Percentiles rank a stretch among this genome's conserved stretches.
phyloP scores from a whole-genome alignment of 176 grass and related monocot species.

The Puya raimondii region DNA sequence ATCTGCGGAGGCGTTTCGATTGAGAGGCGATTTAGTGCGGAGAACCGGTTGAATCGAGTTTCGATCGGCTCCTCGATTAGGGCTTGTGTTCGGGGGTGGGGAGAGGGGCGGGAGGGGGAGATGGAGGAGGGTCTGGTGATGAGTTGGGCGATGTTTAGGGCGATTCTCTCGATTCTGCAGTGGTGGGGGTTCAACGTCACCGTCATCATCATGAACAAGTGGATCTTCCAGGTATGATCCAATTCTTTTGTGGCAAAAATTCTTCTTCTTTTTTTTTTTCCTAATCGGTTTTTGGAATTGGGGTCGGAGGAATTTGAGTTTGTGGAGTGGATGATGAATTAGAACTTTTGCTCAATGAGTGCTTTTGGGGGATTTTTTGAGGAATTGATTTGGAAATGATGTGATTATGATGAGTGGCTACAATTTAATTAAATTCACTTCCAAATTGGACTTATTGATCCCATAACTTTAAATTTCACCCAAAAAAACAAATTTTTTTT shows the following conservation, averaged over 20 bases:
- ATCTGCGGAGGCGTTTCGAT: no score
- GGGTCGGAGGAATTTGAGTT: neutral
- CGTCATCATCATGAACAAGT: slow-evolving; percentile 99
- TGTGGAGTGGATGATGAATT: neutral
- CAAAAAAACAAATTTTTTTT: no score
- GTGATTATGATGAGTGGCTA: neutral
- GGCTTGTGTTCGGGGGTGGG: neutral
- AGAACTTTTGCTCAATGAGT: no score
- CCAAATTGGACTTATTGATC: neutral
- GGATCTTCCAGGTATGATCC: slow-evolving; percentile 89
- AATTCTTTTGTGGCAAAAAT: neutral
- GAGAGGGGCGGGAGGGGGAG: neutral
- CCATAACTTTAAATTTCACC: neutral
- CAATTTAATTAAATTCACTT: neutral
- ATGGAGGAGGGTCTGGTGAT: slow-evolving; percentile 55
- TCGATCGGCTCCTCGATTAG: neutral
- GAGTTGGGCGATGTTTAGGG: slow-evolving; percentile 43
- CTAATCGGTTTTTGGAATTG: neutral
- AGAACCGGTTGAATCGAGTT: neutral
- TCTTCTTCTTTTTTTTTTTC: neutral
- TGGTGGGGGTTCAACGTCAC: slow-evolving; percentile 99
- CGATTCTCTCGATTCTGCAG: slow-evolving; percentile 71
- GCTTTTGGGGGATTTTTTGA: neutral
- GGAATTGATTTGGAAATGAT: neutral
- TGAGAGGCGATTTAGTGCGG: no score